A percentile compares a stretch with the other conserved stretches of the same genome.
Evolutionary conservation across 2,329 filamentous ascomycete genomes (phyloP).

Genomic region (Cercospora sesami): DNA sequence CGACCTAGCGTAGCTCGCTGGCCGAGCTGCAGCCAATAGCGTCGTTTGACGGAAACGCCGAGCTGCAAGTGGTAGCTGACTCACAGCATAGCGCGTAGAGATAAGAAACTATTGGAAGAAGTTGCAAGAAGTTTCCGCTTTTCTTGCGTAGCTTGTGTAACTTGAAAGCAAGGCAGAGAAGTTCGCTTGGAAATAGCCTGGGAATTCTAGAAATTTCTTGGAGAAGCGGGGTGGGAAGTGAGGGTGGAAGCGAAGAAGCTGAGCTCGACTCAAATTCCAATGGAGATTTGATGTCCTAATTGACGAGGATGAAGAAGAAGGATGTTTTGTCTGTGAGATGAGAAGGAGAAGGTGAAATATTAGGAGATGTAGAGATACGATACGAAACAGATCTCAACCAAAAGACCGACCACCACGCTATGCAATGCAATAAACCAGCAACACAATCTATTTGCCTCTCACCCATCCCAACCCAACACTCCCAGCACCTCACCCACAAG

Average conservation of each 20-base stretch:
- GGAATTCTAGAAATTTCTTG: neutral
- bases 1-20: neutral
- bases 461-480: neutral
- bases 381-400: neutral
- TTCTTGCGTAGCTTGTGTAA: neutral
- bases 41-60: neutral
- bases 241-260: neutral
- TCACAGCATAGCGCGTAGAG: neutral
- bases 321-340: neutral
- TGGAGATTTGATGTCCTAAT: neutral
- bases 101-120: neutral
- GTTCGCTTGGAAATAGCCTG: neutral
- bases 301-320: neutral
- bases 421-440: neutral
- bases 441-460: neutral
- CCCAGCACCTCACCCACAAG: conserved; percentile 24
- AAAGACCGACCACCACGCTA: neutral
- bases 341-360: neutral
- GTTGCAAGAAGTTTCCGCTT: neutral
- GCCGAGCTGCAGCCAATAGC: neutral
- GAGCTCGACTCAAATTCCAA: neutral
- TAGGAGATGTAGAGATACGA: neutral
- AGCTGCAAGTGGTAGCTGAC: neutral
- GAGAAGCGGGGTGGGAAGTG: neutral
- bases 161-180: neutral